A percentile compares a stretch with the other conserved stretches of the same genome.
These are phyloP conservation scores for Golubevia pallescens DNA, from an alignment of 1,284 basidiomycete genomes.

Conservation along the genomic window DNA sequence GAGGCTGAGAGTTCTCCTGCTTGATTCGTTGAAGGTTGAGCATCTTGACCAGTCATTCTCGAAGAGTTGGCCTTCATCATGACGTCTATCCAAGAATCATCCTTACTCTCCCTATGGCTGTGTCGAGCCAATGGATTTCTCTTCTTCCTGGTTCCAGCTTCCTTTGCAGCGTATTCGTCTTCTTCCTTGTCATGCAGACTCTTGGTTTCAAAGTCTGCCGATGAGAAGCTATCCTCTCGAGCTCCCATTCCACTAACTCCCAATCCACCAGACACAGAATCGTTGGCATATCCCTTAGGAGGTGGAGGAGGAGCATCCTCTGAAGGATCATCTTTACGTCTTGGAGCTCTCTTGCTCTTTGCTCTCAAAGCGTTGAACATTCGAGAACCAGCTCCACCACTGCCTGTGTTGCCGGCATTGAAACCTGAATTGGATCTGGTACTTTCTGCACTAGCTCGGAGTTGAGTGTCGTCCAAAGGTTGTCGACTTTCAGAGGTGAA, in stretches of 20 bases:
- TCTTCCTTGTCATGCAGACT: constrained; percentile 25
- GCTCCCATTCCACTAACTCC: constrained; percentile 2
- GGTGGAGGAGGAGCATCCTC: neutral
- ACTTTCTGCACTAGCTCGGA: neutral
- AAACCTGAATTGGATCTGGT: neutral
- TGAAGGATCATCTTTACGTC: neutral
- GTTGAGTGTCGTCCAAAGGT: neutral
- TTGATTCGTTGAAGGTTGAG: neutral
- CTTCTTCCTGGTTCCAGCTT: constrained; percentile 2
- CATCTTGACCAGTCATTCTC: constrained; percentile 35
- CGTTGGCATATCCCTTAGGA: neutral
- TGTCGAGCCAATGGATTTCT: constrained; percentile 5
- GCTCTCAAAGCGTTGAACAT: neutral
- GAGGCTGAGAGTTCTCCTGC: neutral
- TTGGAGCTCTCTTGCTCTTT: neutral
- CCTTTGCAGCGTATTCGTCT: constrained; percentile 1
- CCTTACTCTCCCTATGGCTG: constrained; percentile 13
- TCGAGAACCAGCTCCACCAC: neutral
- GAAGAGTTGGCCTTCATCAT: constrained; percentile 21
- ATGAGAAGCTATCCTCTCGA: constrained; percentile 28
- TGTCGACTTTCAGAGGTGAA: neutral
- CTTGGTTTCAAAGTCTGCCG: constrained; percentile 43
- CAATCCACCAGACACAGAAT: constrained; percentile 2
- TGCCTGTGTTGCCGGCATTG: neutral
- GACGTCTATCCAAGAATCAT: constrained; percentile 50